Evolutionary conservation across 805 yeast species (phyloP), one percentile per base, ranked within the genome.

Genomic region (Grigorovia humatica): DNA sequence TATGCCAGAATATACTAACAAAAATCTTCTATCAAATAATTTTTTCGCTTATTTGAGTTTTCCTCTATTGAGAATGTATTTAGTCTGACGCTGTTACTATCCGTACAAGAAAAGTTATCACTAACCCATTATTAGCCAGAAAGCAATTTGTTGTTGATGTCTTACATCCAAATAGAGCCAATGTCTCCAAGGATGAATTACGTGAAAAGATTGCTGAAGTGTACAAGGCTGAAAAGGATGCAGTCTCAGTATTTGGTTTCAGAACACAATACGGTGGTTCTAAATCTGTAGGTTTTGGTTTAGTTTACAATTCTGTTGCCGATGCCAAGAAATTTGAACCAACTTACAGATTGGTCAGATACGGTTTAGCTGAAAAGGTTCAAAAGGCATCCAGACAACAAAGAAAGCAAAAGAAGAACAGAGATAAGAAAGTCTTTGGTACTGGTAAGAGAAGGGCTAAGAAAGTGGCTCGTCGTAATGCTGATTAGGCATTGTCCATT

Each of bases 261-360:
- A 87, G 96, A 83, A 93, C 98, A 70, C 95, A 88, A 78, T 93
- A 81, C 77, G 99, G 99, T 88, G 99, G 99, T 78, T 96, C 97
- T 73, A 91, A 88, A 79, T 88, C 99, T 63, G 85, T 96, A 63
- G 99, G 99, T 75, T 93, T 93, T 79, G 99, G 98, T 78, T 82
- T 93, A 74, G 87, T 93, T 71, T 93, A 93, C 91, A 91, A 88
- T 85, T 87, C 96, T 68, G 88, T 81, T 70, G 96, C 95, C 69
- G 96, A 90, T 74, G 91, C 96, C 73, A 88, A 90, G 85, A 90
- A 83, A 78, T 91, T 93, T 76, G 99, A 93, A 82, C 99, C 99
- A 80, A 73, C 88, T 66, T 93, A 93, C 95, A 90, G 99, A 81
- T 88, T 88, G 73, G 96, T 93, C 69, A 90, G 99, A 86, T 86